Conservation (phyloP, 1,284 basidiomycete species). For the Melampsora abietis-canadensis region DNA sequence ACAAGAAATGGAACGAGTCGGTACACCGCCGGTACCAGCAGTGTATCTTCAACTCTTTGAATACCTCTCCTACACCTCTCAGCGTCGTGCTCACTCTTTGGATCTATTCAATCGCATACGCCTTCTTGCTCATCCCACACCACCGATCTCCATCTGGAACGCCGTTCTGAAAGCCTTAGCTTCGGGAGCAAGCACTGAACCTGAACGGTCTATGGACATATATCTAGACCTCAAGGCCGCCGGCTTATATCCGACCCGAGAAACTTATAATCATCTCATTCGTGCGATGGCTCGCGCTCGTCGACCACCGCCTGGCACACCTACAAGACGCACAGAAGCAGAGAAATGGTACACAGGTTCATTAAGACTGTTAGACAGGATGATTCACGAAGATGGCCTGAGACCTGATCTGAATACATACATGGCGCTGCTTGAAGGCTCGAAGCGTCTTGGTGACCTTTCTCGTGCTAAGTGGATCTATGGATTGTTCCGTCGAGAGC, state of each 20-base stretch:
- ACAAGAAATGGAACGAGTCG: constrained; percentile 29
- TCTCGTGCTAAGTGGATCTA: constrained; percentile 40
- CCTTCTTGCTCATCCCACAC: constrained; percentile 39
- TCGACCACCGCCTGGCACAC: constrained; percentile 30
- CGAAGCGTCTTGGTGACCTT: constrained; percentile 38
- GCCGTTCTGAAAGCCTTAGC: constrained; percentile 37
- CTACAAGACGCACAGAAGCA: constrained; percentile 9
- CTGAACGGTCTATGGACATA: constrained; percentile 36
- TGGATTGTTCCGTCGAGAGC: constrained; percentile 26
- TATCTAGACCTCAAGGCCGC: constrained; percentile 30
- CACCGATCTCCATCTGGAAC: constrained; percentile 43
- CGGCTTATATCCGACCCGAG: constrained; percentile 22
- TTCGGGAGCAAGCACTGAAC: constrained; percentile 41
- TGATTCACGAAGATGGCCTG: constrained; percentile 41
- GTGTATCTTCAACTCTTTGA: constrained; percentile 43
- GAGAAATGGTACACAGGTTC: constrained; percentile 43
- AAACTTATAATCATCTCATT: constrained; percentile 43
- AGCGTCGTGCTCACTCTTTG: constrained; percentile 25
- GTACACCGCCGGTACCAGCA: constrained; percentile 13
- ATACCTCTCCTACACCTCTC: constrained; percentile 30
- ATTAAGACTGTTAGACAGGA: constrained; percentile 31
- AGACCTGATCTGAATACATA: constrained; percentile 33
- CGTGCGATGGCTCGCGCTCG: constrained; percentile 39
- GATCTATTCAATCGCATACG: constrained; percentile 39
- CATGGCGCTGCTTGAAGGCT: constrained; percentile 38